These are phyloP conservation scores for Adansonia gregorii DNA, from an alignment of 441 rosid genomes.

Conservation along the genomic window DNA sequence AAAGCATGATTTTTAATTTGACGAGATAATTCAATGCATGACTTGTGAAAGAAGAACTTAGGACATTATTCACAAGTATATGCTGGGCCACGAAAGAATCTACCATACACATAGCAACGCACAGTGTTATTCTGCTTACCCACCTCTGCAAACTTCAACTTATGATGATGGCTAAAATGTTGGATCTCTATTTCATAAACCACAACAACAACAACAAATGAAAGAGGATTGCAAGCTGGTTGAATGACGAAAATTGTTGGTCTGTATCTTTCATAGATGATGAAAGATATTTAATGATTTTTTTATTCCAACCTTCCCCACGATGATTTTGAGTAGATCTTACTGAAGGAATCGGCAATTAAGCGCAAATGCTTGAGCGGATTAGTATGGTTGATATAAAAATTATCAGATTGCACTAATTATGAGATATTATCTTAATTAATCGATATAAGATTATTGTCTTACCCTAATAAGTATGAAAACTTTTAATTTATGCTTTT, in stretches of 20 bases:
- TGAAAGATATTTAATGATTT: not conserved
- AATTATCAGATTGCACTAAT: too few relatives aligned
- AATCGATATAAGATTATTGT: too few relatives aligned
- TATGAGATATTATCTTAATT: too few relatives aligned
- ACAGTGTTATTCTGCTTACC: not conserved
- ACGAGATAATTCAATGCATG: not conserved
- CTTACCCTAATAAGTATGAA: too few relatives aligned
- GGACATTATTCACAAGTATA: not conserved
- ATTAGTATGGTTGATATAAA: too few relatives aligned
- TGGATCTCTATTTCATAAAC: not conserved
- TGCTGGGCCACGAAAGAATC: not conserved
- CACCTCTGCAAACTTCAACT: not conserved
- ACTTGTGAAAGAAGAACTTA: not conserved
- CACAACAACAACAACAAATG: not conserved
- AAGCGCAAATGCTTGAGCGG: too few relatives aligned
- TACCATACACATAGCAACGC: not conserved
- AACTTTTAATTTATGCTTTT: too few relatives aligned
- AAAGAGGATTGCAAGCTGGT: not conserved
- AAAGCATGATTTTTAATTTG: not conserved
- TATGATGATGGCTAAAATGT: not conserved
- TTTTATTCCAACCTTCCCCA: not conserved
- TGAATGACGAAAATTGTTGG: not conserved
- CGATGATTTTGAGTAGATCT: too few relatives aligned
- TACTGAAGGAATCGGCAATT: too few relatives aligned
- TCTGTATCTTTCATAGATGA: not conserved